phyloP scores from a whole-genome alignment of 129 eudicot genomes.

The Artemisia argyi region DNA sequence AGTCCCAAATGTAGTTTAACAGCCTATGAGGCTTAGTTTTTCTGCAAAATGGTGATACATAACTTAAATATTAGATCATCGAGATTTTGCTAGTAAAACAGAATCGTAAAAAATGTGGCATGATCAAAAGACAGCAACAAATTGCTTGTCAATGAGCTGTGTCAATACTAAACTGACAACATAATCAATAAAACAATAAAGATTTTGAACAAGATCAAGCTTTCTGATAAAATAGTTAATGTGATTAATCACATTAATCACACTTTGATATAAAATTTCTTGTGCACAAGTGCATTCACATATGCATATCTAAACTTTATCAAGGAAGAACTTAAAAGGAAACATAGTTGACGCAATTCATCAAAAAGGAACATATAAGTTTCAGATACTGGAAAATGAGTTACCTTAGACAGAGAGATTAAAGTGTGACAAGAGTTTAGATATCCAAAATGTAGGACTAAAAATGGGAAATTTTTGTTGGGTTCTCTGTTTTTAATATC shows the following conservation, averaged over 20 bases:
- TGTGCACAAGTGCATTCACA: not conserved
- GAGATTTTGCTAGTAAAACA: conserved; percentile 21
- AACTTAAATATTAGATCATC: conserved; percentile 18
- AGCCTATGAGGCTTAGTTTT: conserved; percentile 21
- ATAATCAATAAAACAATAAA: conserved; percentile 13
- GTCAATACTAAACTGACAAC: conserved; percentile 26
- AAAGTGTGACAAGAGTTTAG: no score
- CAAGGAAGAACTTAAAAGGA: conserved; percentile 12
- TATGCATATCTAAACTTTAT: not conserved
- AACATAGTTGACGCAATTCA: conserved; percentile 21
- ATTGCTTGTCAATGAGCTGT: conserved; percentile 35
- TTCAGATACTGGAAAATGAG: conserved; percentile 1
- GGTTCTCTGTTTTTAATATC: conserved; percentile 20
- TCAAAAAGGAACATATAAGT: conserved; percentile 3
- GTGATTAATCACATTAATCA: not conserved
- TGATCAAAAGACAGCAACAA: conserved; percentile 16
- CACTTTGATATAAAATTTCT: conserved; percentile 1
- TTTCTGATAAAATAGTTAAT: conserved; percentile 1
- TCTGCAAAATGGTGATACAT: conserved; percentile 34
- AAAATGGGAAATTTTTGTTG: conserved; percentile 3
- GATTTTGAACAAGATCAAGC: conserved; percentile 6
- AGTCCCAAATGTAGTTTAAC: conserved; percentile 29
- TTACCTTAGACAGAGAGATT: conserved; percentile 23
- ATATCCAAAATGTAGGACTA: conserved; percentile 14
- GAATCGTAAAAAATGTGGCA: conserved; percentile 10